phyloP scores from a whole-genome alignment of 2,329 filamentous ascomycete genomes.

The Lachnellula arida region DNA sequence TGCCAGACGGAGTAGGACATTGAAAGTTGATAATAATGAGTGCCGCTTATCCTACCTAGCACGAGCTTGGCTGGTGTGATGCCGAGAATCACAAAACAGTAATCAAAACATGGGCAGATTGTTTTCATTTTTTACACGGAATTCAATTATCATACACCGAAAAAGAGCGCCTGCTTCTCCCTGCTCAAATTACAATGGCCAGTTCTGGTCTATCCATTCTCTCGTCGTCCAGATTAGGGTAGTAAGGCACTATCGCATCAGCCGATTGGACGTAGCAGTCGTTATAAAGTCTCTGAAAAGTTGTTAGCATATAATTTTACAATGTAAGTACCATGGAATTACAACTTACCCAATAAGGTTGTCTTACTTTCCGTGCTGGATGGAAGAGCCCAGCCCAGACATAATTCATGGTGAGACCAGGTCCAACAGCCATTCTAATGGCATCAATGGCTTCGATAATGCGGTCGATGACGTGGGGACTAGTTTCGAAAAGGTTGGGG shows the following conservation, averaged over 20 bases:
- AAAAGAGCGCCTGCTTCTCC: conserved; percentile 5
- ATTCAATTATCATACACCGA: conserved; percentile 7
- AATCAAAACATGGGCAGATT: background rate
- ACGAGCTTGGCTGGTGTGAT: no score
- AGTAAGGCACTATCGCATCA: conserved; percentile 95
- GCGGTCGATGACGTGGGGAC: conserved; percentile 95
- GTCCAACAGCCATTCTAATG: conserved; percentile 87
- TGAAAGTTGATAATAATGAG: no score
- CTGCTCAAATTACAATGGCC: conserved; percentile 67
- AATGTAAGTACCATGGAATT: background rate
- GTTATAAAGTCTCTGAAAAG: conserved; percentile 68
- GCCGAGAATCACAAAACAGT: no score
- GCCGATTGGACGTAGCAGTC: conserved; percentile 92
- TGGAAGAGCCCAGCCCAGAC: conserved; percentile 98
- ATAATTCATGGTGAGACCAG: conserved; percentile 93
- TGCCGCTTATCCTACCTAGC: no score
- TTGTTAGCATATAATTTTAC: background rate
- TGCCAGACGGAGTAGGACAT: no score
- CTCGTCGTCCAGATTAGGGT: conserved; percentile 80
- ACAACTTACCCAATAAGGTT: conserved; percentile 70
- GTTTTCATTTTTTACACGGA: conserved; percentile 1
- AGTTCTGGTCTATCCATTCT: conserved; percentile 74
- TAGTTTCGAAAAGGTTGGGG: conserved; percentile 96
- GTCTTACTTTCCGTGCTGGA: conserved; percentile 87
- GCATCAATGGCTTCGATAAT: conserved; percentile 98